Conservation (phyloP, 805 yeast species). For the Metschnikowia lachancei region DNA sequence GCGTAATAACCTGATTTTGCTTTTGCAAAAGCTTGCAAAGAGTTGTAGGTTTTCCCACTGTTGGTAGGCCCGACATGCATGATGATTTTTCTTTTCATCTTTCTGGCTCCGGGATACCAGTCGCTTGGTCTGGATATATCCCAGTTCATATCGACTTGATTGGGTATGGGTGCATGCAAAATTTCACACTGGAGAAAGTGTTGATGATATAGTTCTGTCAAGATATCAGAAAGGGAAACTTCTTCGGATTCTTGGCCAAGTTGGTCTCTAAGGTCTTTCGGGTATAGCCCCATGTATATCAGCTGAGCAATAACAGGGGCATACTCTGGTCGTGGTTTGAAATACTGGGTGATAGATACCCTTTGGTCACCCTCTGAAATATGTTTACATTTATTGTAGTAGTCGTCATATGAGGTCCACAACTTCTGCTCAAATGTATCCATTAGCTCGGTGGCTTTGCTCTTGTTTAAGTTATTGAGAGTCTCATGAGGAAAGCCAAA, state of each 20-base stretch:
- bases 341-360: conserved; percentile 6
- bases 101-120: conserved; percentile 86
- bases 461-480: conserved; percentile 1
- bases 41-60: conserved; percentile 89
- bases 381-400: not conserved
- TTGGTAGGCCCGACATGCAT: conserved; percentile 98
- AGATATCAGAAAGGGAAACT: conserved; percentile 6
- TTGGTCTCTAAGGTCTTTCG: conserved; percentile 21
- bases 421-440: conserved; percentile 1
- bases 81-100: conserved; percentile 71
- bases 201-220: conserved; percentile 11
- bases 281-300: conserved; percentile 20
- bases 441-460: not conserved
- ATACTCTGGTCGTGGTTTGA: conserved; percentile 6
- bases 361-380: not conserved
- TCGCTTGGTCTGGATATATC: conserved; percentile 35
- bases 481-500: conserved; percentile 5
- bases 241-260: conserved; percentile 16
- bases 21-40: conserved; percentile 62
- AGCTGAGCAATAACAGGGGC: conserved; percentile 21
- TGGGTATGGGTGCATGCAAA: not conserved
- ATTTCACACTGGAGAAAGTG: conserved; percentile 8
- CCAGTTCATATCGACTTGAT: conserved; percentile 16
- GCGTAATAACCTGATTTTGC: conserved; percentile 85
- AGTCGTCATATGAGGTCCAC: conserved; percentile 3